Percentiles rank a stretch among this genome's conserved stretches.
phyloP scores from a whole-genome alignment of 2,329 filamentous ascomycete species.

The Fusarium pseudoanthophilum region DNA sequence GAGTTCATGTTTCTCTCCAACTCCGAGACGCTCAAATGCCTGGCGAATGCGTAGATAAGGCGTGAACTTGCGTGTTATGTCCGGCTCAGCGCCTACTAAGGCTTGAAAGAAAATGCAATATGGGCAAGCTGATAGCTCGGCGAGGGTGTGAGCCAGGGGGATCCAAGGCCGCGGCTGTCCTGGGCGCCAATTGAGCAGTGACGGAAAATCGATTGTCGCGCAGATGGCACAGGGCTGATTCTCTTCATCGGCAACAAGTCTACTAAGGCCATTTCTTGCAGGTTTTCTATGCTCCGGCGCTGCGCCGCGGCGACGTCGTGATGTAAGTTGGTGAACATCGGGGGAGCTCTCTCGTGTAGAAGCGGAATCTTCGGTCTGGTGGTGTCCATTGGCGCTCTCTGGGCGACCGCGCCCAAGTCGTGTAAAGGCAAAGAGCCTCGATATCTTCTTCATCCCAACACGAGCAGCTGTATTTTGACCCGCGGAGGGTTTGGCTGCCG shows the following conservation, averaged over 20 bases:
- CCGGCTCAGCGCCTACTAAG: conserved; percentile 46
- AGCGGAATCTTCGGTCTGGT: conserved; percentile 37
- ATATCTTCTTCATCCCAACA: conserved; percentile 51
- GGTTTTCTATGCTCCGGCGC: conserved; percentile 37
- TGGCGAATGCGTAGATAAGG: conserved; percentile 53
- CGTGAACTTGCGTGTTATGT: conserved; percentile 49
- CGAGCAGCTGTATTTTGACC: conserved; percentile 33
- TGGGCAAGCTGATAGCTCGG: conserved; percentile 47
- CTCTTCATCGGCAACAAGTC: conserved; percentile 45
- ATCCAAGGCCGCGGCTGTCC: conserved; percentile 52
- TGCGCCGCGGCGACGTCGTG: conserved; percentile 40
- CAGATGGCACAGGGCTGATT: conserved; percentile 48
- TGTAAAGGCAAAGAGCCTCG: conserved; percentile 50
- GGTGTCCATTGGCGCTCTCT: conserved; percentile 30
- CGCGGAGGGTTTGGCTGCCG: conserved; percentile 37
- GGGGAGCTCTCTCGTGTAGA: conserved; percentile 43
- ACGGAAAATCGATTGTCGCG: conserved; percentile 51
- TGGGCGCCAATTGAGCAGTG: conserved; percentile 50
- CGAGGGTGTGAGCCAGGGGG: conserved; percentile 48
- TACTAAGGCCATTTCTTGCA: conserved; percentile 44
- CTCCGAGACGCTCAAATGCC: conserved; percentile 52
- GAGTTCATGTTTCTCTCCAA: conserved; percentile 52
- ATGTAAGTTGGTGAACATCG: conserved; percentile 51
- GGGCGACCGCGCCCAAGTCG: conserved; percentile 46
- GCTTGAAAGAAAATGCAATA: conserved; percentile 54